A percentile compares a stretch with the other conserved stretches of the same genome.
phyloP scores from a whole-genome alignment of 805 yeast species.

The Yamadazyma olivae region DNA sequence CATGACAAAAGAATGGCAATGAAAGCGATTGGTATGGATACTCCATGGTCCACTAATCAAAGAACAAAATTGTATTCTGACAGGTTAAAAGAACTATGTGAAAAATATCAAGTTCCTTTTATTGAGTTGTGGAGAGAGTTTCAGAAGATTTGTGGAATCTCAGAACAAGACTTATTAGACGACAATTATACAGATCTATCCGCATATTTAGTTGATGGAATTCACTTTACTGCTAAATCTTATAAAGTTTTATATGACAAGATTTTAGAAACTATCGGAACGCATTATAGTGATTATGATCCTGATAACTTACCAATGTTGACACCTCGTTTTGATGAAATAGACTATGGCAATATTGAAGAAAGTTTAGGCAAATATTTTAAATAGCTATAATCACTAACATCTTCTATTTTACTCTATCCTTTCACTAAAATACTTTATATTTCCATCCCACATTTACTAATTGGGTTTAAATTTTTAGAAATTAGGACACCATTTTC shows the following conservation, averaged over 20 bases:
- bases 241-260: constrained; percentile 50
- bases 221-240: constrained; percentile 57
- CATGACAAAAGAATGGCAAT: constrained; percentile 38
- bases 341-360: constrained; percentile 5
- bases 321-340: constrained; percentile 4
- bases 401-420: too few relatives aligned
- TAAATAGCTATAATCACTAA: too few relatives aligned
- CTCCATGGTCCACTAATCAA: constrained; percentile 38
- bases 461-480: too few relatives aligned
- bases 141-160: constrained; percentile 25
- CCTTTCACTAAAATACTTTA: too few relatives aligned
- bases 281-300: constrained; percentile 21
- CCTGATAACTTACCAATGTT: constrained; percentile 4
- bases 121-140: constrained; percentile 53
- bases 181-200: constrained; percentile 23
- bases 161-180: constrained; percentile 36
- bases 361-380: background rate
- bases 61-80: constrained; percentile 48
- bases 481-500: too few relatives aligned
- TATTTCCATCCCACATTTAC: too few relatives aligned
- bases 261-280: constrained; percentile 35
- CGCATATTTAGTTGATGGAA: constrained; percentile 41
- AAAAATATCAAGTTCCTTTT: constrained; percentile 48
- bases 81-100: constrained; percentile 46
- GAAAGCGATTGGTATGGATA: constrained; percentile 1